These are phyloP conservation scores for Chlamydomonas sp. DNA, from an alignment of 139 green algal species.

Conservation along the genomic window DNA sequence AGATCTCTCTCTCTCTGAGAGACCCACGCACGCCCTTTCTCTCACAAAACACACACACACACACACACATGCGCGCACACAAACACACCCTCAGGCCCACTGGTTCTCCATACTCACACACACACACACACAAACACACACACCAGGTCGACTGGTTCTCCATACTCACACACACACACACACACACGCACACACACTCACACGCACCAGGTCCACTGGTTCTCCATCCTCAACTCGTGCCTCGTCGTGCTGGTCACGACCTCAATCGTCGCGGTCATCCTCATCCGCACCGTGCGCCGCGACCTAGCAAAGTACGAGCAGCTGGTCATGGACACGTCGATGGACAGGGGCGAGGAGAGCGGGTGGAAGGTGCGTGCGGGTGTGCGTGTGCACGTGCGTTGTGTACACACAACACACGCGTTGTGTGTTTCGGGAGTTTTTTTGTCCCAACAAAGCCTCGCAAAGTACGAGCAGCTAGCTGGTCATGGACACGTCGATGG, in stretches of 20 bases:
- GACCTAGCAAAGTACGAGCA: slow-evolving; percentile 90
- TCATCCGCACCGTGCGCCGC: slow-evolving; percentile 80
- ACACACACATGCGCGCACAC: no score
- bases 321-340: slow-evolving; percentile 67
- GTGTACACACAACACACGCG: no score
- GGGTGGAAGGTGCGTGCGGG: slow-evolving; percentile 98
- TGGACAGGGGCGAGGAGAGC: slow-evolving; percentile 23
- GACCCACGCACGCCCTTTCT: no score
- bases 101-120: no score
- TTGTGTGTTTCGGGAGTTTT: background rate
- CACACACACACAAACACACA: no score
- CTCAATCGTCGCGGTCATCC: slow-evolving; percentile 81
- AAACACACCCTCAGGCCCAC: no score
- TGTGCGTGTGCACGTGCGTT: background rate
- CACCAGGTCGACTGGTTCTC: no score
- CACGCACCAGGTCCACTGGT: slow-evolving; percentile 78
- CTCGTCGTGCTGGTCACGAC: slow-evolving; percentile 92
- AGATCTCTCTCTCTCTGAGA: no score
- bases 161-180: no score
- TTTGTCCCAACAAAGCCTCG: background rate
- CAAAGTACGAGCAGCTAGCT: background rate
- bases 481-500: slow-evolving; percentile 13
- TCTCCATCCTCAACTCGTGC: slow-evolving; percentile 91
- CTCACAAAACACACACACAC: no score
- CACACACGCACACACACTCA: slow-evolving; percentile 7